A percentile compares a stretch with the other conserved stretches of the same genome.
These are phyloP conservation scores for Cymodocea nodosa DNA, from an alignment of 116 monocot genomes.

Conservation along the genomic window DNA sequence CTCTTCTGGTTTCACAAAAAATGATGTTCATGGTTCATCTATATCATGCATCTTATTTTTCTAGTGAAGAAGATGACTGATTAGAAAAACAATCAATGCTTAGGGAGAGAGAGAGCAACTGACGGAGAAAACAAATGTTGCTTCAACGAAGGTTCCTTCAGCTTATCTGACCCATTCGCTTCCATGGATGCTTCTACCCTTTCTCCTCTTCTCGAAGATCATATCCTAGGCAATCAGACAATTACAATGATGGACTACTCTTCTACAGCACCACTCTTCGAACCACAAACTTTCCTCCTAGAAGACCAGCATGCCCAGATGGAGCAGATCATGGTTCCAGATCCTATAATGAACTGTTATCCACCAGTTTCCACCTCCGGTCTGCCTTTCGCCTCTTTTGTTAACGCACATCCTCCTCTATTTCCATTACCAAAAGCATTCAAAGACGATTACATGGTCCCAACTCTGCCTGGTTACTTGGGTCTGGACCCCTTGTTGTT, in stretches of 20 bases:
- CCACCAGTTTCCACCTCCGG: background rate
- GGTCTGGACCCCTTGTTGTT: background rate
- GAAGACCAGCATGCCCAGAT: slow-evolving; percentile 6
- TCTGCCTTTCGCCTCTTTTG: background rate
- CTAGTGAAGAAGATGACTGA: too few relatives aligned
- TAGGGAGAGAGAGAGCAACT: background rate
- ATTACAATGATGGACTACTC: background rate
- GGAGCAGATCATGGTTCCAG: slow-evolving; percentile 2
- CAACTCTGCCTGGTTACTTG: slow-evolving; percentile 14
- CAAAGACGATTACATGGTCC: slow-evolving; percentile 10
- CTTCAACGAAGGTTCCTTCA: slow-evolving; percentile 9
- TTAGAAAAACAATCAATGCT: too few relatives aligned
- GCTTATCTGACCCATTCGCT: slow-evolving; percentile 16
- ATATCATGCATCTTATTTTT: too few relatives aligned
- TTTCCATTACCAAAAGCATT: background rate
- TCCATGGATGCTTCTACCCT: slow-evolving; percentile 17
- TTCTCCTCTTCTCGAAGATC: slow-evolving; percentile 16
- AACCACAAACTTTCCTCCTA: background rate
- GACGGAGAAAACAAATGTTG: background rate
- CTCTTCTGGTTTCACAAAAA: too few relatives aligned
- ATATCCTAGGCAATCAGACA: slow-evolving; percentile 5
- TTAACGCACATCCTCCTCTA: background rate
- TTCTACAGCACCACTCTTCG: slow-evolving; percentile 1
- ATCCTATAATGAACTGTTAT: background rate
- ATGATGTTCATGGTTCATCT: too few relatives aligned